Conservation (phyloP, 116 monocot genomes). For the Iris pallida region DNA sequence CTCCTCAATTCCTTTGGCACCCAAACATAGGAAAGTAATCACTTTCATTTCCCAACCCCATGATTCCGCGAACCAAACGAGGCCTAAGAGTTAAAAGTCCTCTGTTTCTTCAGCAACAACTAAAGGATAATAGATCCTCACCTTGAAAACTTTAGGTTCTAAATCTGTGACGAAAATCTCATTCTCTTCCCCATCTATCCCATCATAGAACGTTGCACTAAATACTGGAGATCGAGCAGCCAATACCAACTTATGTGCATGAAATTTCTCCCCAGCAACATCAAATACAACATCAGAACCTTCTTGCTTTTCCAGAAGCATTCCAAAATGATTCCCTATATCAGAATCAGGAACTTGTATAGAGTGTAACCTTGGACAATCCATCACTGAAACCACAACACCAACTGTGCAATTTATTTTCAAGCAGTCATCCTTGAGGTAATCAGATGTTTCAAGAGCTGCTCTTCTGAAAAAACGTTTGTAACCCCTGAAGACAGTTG, state of each 20-base stretch:
- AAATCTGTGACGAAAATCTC: constrained; percentile 53
- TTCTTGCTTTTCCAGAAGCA: constrained; percentile 67
- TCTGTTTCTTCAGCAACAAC: neutral
- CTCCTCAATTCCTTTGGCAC: no score
- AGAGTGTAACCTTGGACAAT: constrained; percentile 47
- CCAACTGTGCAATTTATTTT: constrained; percentile 94
- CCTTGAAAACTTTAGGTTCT: constrained; percentile 83
- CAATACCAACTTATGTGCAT: constrained; percentile 80
- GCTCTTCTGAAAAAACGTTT: constrained; percentile 74
- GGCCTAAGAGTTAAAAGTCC: neutral
- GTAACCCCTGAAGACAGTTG: constrained; percentile 55
- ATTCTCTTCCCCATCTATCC: constrained; percentile 17
- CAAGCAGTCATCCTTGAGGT: constrained; percentile 86
- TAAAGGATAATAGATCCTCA: constrained; percentile 1
- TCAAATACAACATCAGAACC: constrained; percentile 67
- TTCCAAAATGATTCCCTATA: constrained; percentile 73
- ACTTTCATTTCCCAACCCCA: no score
- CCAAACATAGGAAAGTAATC: no score
- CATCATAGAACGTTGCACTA: constrained; percentile 42
- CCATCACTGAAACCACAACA: constrained; percentile 72
- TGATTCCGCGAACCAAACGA: no score
- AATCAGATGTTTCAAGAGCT: constrained; percentile 85
- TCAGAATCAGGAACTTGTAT: constrained; percentile 78
- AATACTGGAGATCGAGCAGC: constrained; percentile 76
- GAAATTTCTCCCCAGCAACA: constrained; percentile 64